Conservation (phyloP, 2,329 filamentous ascomycete species). For the Paracoccidioides brasiliensis region DNA sequence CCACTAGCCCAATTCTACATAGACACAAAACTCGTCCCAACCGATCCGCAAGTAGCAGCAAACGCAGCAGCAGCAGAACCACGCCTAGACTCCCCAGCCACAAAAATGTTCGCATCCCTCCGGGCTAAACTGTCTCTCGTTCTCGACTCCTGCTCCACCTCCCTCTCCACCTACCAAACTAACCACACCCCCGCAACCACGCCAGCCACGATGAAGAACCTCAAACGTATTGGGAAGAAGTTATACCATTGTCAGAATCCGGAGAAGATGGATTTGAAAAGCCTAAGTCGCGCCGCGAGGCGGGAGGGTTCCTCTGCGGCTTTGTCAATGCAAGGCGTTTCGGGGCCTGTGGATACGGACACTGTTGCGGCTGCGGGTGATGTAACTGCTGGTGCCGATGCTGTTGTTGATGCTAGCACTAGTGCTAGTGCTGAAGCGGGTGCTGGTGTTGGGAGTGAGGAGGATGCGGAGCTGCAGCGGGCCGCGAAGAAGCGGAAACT, state of each 20-base stretch:
- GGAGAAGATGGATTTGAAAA: constrained; percentile 32
- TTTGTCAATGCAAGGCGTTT: no score
- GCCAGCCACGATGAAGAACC: constrained; percentile 29
- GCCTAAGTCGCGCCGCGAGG: constrained; percentile 17
- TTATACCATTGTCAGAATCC: constrained; percentile 37
- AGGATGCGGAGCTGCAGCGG: constrained; percentile 19
- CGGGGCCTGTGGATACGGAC: no score
- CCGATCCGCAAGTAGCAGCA: constrained; percentile 2
- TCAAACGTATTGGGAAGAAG: constrained; percentile 37
- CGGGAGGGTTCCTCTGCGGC: constrained; percentile 16
- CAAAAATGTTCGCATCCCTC: constrained; percentile 20
- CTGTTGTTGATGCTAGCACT: neutral
- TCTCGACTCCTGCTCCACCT: constrained; percentile 25
- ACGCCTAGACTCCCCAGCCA: constrained; percentile 1
- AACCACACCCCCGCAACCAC: constrained; percentile 11
- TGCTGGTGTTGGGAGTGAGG: constrained; percentile 12
- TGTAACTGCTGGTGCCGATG: constrained; percentile 13
- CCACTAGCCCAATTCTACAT: constrained; percentile 34
- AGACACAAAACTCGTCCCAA: constrained; percentile 28
- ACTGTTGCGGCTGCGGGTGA: no score
- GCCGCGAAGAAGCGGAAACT: constrained; percentile 30
- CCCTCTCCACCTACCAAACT: constrained; percentile 28
- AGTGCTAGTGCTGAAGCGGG: constrained; percentile 20
- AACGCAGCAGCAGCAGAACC: neutral
- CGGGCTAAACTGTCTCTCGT: constrained; percentile 27